These are phyloP conservation scores for Aureobasidium sp. DNA, from an alignment of 2,329 filamentous ascomycete species.

Conservation along the genomic window DNA sequence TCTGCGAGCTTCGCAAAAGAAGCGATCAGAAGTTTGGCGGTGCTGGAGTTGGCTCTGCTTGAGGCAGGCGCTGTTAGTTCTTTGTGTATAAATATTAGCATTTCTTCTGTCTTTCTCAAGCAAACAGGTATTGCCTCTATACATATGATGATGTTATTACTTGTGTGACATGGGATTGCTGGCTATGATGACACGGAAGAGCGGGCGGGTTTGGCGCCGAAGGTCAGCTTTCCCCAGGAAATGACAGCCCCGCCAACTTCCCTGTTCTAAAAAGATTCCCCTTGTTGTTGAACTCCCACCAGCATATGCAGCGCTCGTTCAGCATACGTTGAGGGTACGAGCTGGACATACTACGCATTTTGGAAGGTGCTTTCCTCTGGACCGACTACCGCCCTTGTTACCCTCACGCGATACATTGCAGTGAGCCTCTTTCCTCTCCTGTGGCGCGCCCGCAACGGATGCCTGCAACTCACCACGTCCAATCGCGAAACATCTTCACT, in stretches of 20 bases:
- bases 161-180: not conserved
- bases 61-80: not conserved
- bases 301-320: not conserved
- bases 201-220: not conserved
- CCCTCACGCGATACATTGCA: not conserved
- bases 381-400: not conserved
- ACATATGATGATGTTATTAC: no score
- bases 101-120: not conserved
- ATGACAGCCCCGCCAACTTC: not conserved
- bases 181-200: not conserved
- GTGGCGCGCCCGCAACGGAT: not conserved
- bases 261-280: not conserved
- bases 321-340: not conserved
- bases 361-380: not conserved
- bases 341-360: no score
- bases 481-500: not conserved
- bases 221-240: constrained; percentile 6
- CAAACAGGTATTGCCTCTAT: not conserved
- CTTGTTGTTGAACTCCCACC: constrained; percentile 8
- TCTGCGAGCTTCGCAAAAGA: not conserved
- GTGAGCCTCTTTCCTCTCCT: not conserved
- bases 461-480: not conserved
- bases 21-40: not conserved
- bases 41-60: not conserved
- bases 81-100: not conserved